These are phyloP conservation scores for Fusarium equiseti DNA, from an alignment of 2,329 filamentous ascomycete genomes.

Conservation along the genomic window DNA sequence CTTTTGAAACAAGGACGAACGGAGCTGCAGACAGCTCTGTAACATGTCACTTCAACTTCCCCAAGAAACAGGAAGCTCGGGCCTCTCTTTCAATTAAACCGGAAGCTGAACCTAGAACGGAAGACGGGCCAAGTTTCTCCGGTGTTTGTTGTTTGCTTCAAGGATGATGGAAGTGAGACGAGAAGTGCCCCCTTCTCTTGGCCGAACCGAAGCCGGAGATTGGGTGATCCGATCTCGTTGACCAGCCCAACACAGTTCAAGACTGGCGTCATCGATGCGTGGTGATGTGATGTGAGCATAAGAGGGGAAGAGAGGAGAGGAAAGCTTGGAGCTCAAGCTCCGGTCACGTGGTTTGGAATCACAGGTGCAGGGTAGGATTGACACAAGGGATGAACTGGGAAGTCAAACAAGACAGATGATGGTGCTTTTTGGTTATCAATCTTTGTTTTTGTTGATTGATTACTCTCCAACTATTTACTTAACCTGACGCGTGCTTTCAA, in stretches of 20 bases:
- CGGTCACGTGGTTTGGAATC: neutral
- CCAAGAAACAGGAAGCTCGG: constrained; percentile 20
- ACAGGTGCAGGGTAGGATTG: neutral
- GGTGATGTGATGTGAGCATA: constrained; percentile 21
- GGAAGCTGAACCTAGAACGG: constrained; percentile 8
- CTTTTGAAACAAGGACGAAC: constrained; percentile 34
- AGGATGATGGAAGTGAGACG: constrained; percentile 19
- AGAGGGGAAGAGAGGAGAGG: neutral
- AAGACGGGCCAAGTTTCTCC: constrained; percentile 35
- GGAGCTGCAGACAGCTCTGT: constrained; percentile 30
- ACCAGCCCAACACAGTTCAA: neutral
- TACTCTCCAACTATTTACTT: neutral
- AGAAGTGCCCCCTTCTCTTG: constrained; percentile 2
- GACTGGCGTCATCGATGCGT: constrained; percentile 37
- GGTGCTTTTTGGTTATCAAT: neutral
- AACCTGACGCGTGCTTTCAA: neutral
- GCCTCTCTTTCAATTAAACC: constrained; percentile 5
- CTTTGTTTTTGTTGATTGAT: neutral
- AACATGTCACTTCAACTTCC: constrained; percentile 36
- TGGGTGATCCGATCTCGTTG: neutral
- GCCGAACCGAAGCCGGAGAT: constrained; percentile 23
- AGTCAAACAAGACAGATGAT: neutral
- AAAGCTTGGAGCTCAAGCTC: neutral
- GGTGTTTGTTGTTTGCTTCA: constrained; percentile 14
- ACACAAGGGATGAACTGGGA: neutral